Conservation (phyloP, 805 yeast species). For the Kluyveromyces nonfermentans region DNA sequence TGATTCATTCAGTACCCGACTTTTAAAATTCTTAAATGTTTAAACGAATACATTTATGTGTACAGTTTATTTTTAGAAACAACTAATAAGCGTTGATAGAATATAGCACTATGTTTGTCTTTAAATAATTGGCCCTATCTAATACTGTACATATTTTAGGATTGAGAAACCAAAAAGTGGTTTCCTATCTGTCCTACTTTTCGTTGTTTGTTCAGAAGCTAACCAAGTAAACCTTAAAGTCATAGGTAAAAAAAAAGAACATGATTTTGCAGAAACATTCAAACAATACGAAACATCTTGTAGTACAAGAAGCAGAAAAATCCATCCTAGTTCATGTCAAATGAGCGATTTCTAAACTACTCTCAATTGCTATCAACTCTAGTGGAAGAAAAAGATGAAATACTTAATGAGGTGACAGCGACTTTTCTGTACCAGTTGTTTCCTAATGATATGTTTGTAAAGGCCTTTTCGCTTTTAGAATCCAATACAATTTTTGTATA, state of each 20-base stretch:
- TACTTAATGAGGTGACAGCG: slow-evolving; percentile 21
- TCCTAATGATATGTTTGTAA: slow-evolving; percentile 25
- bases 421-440: slow-evolving; percentile 26
- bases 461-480: slow-evolving; percentile 28
- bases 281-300: no score
- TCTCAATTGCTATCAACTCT: slow-evolving; percentile 17
- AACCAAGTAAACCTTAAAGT: no score
- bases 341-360: slow-evolving; percentile 12
- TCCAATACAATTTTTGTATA: slow-evolving; percentile 28
- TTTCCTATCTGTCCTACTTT: no score
- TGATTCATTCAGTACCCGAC: no score
- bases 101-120: neutral
- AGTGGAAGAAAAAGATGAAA: slow-evolving; percentile 12
- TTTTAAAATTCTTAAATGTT: no score
- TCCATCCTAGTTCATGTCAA: neutral
- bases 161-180: no score
- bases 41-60: neutral
- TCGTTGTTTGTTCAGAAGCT: no score
- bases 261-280: no score
- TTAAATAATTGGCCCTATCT: no score
- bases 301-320: neutral
- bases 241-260: no score
- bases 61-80: neutral
- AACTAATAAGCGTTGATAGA: neutral
- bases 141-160: no score